Evolutionary conservation across 345 rosid species (phyloP), one percentile per base, ranked within the genome.

Genomic region (Lagerstroemia speciosa): DNA sequence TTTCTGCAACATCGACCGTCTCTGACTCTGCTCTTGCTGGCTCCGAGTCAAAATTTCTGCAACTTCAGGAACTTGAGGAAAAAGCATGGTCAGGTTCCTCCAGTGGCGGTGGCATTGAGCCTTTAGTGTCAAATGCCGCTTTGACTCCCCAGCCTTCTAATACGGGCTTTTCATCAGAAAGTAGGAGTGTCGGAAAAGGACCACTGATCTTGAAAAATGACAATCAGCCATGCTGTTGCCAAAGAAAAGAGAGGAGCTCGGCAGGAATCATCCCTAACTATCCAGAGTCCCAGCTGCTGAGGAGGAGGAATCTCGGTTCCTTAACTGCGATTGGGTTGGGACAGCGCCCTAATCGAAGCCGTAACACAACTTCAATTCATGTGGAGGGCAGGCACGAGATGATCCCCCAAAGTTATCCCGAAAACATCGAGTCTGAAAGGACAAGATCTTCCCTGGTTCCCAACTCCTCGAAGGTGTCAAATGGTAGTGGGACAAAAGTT

Each of bases 151-250:
- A 72, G 70, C 74, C 76, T 65, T 69, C 58, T 17, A 11, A 33
- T 5, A 14, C 5, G 34, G 63, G 63, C 34, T 3, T 36, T 0
- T 72, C 76, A 71, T 32, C 67, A 17, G 88, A 84, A 64, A 78
- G 77, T 61, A 88, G 32, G 62, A 75, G 74, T 57, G 79, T 74
- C 52, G 72, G 67, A 37, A 31, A 75, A 77, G 79, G 83, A 46
- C 80, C 88, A 72, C 71, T 72, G 31, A 70, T 74, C 67, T 74
- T 71, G 65, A 77, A 75, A 53, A 85, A 76, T 75, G 83, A 69
- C 34, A 81, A 86, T 74, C 86, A 80, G 73, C 85, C 97, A 34
- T 91, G 97, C 79, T 85, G 96, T 78, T 91, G 99, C 79, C 96
- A 91, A 70, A 84, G 87, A 75, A 94, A 87, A 79, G 99, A 94